Evolutionary conservation across 148 eudicot genomes (phyloP).

Genomic region (Fagopyrum homotropicum): DNA sequence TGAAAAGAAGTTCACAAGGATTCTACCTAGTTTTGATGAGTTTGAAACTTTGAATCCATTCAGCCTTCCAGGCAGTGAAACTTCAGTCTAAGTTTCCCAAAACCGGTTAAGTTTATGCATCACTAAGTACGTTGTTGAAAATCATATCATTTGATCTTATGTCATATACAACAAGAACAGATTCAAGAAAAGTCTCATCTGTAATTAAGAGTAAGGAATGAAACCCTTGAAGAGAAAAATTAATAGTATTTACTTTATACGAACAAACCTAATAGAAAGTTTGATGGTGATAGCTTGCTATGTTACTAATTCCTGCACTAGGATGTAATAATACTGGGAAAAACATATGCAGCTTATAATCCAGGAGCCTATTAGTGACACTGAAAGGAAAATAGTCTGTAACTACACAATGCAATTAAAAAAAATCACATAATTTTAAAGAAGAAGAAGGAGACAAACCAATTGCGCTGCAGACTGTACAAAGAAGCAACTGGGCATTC

Average conservation of each 20-base stretch:
- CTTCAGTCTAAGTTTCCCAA: not conserved
- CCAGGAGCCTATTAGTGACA: not conserved
- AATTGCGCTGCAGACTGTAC: not conserved
- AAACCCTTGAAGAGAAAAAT: not conserved
- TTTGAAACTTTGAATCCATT: not conserved
- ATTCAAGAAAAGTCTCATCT: not conserved
- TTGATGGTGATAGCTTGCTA: not conserved
- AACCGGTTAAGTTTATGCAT: not conserved
- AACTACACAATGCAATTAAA: not conserved
- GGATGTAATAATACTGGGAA: not conserved
- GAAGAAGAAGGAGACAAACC: not conserved
- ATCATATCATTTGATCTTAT: not conserved
- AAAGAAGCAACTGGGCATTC: not conserved
- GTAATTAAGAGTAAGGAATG: not conserved
- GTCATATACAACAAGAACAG: too few species aligned
- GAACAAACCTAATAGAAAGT: not conserved
- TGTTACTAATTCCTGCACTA: not conserved
- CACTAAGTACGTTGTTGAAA: not conserved
- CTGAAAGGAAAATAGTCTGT: not conserved
- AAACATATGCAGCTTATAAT: not conserved
- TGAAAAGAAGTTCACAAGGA: not conserved
- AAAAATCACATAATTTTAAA: not conserved
- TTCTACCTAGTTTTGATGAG: not conserved
- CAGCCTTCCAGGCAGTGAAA: constrained; percentile 2
- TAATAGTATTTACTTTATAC: not conserved